Base-by-base conservation (phyloP, 495 filamentous ascomycete genomes). In the Umbilicaria muhlenbergii region DNA sequence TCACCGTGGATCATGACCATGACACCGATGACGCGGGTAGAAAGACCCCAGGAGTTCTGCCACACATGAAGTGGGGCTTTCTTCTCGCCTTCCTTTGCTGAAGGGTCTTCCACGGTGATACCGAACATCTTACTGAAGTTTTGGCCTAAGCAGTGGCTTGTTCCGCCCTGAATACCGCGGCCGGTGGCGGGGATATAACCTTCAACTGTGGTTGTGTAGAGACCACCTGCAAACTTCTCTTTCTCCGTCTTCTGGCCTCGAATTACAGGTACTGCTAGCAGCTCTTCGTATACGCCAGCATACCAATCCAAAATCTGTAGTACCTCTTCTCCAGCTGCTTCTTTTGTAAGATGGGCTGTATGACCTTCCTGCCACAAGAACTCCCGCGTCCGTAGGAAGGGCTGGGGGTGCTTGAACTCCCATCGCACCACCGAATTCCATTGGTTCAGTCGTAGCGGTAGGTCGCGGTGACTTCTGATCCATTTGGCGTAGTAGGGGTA, bases 351-450 rank as follows among this genome's bases (percentile, higher is more conserved):
- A 62, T 95, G 88, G 11, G 91, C 91, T 6, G 91, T 98, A 66
- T 98, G 91, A 28, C 91, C 92, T 63, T 98, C 91, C 58, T 98
- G 92, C 91, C 91, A 98, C 37, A 94, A 65, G 63, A 98, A 98
- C 59, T 98, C 91, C 53, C 91, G 67, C 39, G 88, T 86, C 47
- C 91, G 69, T 17, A 98, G 67, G 70, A 98, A 94, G 5, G 91
- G 91, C 56, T 88, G 88, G 17, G 89, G 87, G 57, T 98, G 82
- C 67, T 96, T 95, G 57, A 93, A 93, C 65, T 98, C 91, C 91
- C 91, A 98, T 52, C 91, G 75, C 32, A 95, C 89, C 40, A 95
- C 89, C 6, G 81, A 89, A 70, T 94, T 94, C 91, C 91, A 98
- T 63, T 98, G 91, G 65, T 96, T 94, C 39, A 95, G 70, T 53